These are phyloP conservation scores for Termitomyces sp. DNA, from an alignment of 768 basidiomycete species.

Conservation along the genomic window DNA sequence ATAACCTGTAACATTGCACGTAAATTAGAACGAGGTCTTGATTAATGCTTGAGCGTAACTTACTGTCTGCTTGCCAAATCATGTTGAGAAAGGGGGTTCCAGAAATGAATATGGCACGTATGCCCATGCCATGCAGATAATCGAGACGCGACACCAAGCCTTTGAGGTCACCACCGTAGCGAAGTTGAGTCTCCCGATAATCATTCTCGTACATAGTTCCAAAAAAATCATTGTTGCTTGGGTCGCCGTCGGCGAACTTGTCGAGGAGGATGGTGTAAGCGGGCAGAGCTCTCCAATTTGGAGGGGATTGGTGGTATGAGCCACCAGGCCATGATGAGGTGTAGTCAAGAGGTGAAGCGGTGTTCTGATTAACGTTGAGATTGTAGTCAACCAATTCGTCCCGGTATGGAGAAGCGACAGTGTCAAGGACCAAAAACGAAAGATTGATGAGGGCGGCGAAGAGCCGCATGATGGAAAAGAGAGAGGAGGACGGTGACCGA, in stretches of 20 bases:
- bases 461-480: constrained; percentile 36
- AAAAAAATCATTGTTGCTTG: constrained; percentile 88
- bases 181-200: constrained; percentile 82
- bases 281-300: constrained; percentile 81
- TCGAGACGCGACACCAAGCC: constrained; percentile 73
- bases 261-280: constrained; percentile 82
- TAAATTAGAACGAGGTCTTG: background rate
- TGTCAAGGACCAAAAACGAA: constrained; percentile 30
- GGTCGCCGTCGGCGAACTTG: constrained; percentile 93
- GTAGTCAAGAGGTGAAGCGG: constrained; percentile 63
- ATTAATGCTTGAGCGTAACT: constrained; percentile 24
- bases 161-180: constrained; percentile 84
- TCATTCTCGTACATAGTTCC: constrained; percentile 75
- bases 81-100: constrained; percentile 93
- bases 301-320: constrained; percentile 73
- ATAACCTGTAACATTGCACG: constrained; percentile 52
- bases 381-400: constrained; percentile 68
- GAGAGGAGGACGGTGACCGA: constrained; percentile 7
- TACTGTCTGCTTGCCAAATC: constrained; percentile 96
- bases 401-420: constrained; percentile 58
- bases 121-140: constrained; percentile 87
- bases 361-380: constrained; percentile 72
- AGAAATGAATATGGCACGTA: constrained; percentile 81
- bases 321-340: constrained; percentile 50
- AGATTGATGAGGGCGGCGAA: constrained; percentile 35